Evolutionary conservation across 2,329 filamentous ascomycete species (phyloP).

Genomic region (Ophiostoma himal-ulmi): DNA sequence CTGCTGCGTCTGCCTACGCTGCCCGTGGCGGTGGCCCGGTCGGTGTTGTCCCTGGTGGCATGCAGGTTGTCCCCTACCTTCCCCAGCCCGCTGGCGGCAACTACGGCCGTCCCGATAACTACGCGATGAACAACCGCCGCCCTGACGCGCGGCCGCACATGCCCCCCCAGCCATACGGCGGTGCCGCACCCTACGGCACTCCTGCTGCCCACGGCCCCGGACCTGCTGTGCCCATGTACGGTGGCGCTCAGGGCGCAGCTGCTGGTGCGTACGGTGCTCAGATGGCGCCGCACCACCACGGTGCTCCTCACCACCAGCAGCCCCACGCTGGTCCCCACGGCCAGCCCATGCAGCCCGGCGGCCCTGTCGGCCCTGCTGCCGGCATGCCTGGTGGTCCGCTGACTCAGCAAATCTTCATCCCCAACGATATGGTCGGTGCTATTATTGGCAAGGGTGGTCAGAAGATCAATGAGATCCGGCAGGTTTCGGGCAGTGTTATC

Average conservation of each 20-base stretch:
- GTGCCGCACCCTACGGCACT: slow-evolving; percentile 58
- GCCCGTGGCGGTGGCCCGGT: slow-evolving; percentile 90
- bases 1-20: slow-evolving; percentile 94
- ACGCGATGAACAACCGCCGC: slow-evolving; percentile 53
- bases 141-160: slow-evolving; percentile 68
- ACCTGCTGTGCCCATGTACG: slow-evolving; percentile 62
- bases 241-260: slow-evolving; percentile 57
- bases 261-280: slow-evolving; percentile 71
- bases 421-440: slow-evolving; percentile 98
- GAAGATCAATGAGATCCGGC: slow-evolving; percentile 98
- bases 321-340: slow-evolving; percentile 52
- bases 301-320: slow-evolving; percentile 56
- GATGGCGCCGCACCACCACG: slow-evolving; percentile 67
- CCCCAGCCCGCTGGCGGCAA: slow-evolving; percentile 89
- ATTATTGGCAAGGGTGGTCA: slow-evolving; percentile 98
- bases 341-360: slow-evolving; percentile 46
- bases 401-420: slow-evolving; percentile 98
- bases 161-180: slow-evolving; percentile 68
- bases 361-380: slow-evolving; percentile 51
- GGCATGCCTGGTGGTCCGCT: slow-evolving; percentile 70
- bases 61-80: slow-evolving; percentile 98
- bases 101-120: slow-evolving; percentile 86
- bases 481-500: slow-evolving; percentile 94
- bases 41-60: slow-evolving; percentile 88
- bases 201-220: slow-evolving; percentile 57